Base-by-base conservation (phyloP, 2,329 filamentous ascomycete species). In the Thyridium curvatum region DNA sequence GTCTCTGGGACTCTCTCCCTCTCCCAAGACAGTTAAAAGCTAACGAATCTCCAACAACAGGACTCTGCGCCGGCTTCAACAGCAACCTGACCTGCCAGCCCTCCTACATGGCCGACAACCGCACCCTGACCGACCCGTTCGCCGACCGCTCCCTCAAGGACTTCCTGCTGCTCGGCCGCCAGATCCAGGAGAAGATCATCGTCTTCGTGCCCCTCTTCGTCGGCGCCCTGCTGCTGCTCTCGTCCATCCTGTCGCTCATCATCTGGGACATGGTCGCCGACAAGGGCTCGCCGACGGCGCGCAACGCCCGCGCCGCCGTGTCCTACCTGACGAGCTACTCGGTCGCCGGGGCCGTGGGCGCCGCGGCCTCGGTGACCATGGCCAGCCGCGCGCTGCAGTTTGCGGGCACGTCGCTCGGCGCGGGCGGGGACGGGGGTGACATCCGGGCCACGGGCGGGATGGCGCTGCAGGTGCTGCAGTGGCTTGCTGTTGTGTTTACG, bases 221-320 rank as follows among this genome's bases (percentile, higher is more conserved):
- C 15, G 38, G 32, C 10, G 18, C 18, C 15, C 26, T 49, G 52
- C 58, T 58, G 43, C 56, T 60, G 43, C 46, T 51, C 46, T 54
- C 54, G 34, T 46, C 32, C 9, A 17, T 33, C 26, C 12, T 17
- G 14, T 30, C 21, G 14, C 16, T 39, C 12, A 26, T 39, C 28
- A 13, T 39, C 26, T 39, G 32, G 32, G 32, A 33, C 38, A 39
- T 34, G 26, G 15, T 53, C 40, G 48, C 47, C 21, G 21, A 26
- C 39, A 59, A 42, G 8, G 53, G 55, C 41, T 59, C 57, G 4
- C 45, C 47, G 44, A 59, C 43, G 6, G 52, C 54, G 6, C 21
- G 21, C 21, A 26, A 26, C 21, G 21, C 21, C 6, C 21, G 21
- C 12, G 38, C 38, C 5, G 30, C 32, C 12, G 38, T 34, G 4